Base-by-base conservation (phyloP, 23 red algal species). In the Gracilaria domingensis region DNA sequence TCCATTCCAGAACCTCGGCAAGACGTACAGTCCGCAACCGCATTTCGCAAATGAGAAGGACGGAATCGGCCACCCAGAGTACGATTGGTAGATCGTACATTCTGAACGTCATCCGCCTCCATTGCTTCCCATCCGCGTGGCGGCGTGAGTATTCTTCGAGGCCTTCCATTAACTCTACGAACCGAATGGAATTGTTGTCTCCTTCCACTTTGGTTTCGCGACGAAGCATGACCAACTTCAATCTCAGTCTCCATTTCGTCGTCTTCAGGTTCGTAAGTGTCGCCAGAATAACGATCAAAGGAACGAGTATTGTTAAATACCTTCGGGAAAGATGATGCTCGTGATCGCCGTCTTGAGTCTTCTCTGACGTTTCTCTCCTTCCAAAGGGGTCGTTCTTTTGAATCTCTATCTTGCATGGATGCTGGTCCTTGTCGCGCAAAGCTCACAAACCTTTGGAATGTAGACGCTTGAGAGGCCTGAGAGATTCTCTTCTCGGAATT, bases 61-160 rank as follows among this genome's bases (percentile, higher is more conserved):
- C 75, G 66, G 8, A 17, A 12, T 44, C 67, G 40, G 18, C 48
- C 45, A 13, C 81, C 82, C 0, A 84, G 26, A 12, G 28, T 16
- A n/a, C 61, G 64, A 54, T 65, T 49, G 33, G 84, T 79, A 17
- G 79, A 76, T 42, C 65, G 60, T 28, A 92, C 49, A 17, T 83
- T 30, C 28, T 23, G 12, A 12, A 92, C 69, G 12, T 92, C 89
- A 40, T 74, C 77, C 44, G 81, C 35, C 0, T 59, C 40, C 24
- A 84, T 49, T 8, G 89, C 65, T 39, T 84, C 50, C 89, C 89
- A 92, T 60, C 84, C 89, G 13, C 36, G 60, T 44, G 89, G 89
- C 17, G 80, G 34, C 2, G 16, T 65, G 9, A 79, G 49, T 66
- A 90, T 81, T 18, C 75, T 26, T 20, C 57, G 75, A 47, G 87